Conservation (phyloP, 257 asterid genomes). For the Asclepias syriaca region DNA sequence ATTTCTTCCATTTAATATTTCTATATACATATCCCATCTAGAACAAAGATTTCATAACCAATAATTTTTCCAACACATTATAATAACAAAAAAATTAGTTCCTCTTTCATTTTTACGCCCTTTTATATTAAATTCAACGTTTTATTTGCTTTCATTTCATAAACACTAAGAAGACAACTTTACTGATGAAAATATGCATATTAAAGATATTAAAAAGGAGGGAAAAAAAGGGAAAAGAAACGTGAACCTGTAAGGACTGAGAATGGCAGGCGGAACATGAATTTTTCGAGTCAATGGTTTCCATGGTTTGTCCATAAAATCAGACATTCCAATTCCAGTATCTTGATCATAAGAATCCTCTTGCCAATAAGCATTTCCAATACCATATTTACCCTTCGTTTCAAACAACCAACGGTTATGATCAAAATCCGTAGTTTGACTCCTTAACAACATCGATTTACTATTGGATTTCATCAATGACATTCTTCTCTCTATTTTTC, state of each 20-base stretch:
- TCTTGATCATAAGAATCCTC: constrained; percentile 71
- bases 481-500: constrained; percentile 64
- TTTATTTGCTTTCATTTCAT: no score
- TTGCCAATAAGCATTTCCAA: constrained; percentile 90
- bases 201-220: background rate
- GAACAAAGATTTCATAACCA: no score
- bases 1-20: no score
- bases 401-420: constrained; percentile 93
- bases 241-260: constrained; percentile 83
- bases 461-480: constrained; percentile 50
- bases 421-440: constrained; percentile 89
- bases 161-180: no score
- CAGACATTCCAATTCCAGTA: constrained; percentile 86
- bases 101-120: no score
- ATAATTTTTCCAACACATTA: no score
- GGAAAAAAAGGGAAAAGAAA: no score
- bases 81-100: no score
- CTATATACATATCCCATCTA: no score
- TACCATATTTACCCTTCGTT: constrained; percentile 87
- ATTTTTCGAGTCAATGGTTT: constrained; percentile 88
- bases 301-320: constrained; percentile 96
- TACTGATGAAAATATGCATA: no score
- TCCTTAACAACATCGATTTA: constrained; percentile 76
- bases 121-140: no score
- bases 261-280: constrained; percentile 52